phyloP scores from a whole-genome alignment of 2,329 filamentous ascomycete genomes.

The Ilyonectria sp. region DNA sequence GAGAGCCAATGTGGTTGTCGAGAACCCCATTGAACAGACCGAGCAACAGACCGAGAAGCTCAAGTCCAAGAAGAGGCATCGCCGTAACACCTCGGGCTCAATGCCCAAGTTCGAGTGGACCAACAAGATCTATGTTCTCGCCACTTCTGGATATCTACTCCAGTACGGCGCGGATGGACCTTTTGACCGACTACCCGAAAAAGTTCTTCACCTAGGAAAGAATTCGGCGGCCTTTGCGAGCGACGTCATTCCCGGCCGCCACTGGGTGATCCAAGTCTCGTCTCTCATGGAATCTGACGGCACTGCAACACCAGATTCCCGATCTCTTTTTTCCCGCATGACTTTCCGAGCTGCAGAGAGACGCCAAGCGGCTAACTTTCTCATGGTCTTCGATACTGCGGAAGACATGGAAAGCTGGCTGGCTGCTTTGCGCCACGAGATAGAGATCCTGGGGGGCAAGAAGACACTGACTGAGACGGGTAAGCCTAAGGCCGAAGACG shows the following conservation, averaged over 20 bases:
- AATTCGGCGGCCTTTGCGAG: constrained; percentile 86
- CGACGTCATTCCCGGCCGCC: constrained; percentile 83
- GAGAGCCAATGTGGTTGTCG: constrained; percentile 51
- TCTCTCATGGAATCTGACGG: constrained; percentile 75
- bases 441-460: constrained; percentile 79
- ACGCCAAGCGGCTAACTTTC: constrained; percentile 72
- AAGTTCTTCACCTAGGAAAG: constrained; percentile 78
- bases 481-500: constrained; percentile 61
- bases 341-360: constrained; percentile 70
- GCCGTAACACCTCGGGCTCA: constrained; percentile 58
- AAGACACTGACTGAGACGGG: constrained; percentile 74
- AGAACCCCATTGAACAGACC: constrained; percentile 34
- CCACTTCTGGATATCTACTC: constrained; percentile 79
- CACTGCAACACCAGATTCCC: constrained; percentile 63
- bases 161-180: constrained; percentile 81
- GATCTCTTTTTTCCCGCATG: constrained; percentile 77
- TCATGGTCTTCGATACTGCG: constrained; percentile 81
- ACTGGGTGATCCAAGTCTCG: constrained; percentile 85
- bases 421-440: constrained; percentile 76
- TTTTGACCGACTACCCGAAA: constrained; percentile 82
- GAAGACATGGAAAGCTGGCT: constrained; percentile 86
- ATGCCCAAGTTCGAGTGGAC: constrained; percentile 74
- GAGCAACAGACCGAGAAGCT: constrained; percentile 51
- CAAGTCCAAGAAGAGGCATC: constrained; percentile 62
- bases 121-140: constrained; percentile 80